Percentiles rank a stretch among this genome's conserved stretches.
phyloP scores from a whole-genome alignment of 352 stramenopile genomes.

The Pythium scleroteichum region DNA sequence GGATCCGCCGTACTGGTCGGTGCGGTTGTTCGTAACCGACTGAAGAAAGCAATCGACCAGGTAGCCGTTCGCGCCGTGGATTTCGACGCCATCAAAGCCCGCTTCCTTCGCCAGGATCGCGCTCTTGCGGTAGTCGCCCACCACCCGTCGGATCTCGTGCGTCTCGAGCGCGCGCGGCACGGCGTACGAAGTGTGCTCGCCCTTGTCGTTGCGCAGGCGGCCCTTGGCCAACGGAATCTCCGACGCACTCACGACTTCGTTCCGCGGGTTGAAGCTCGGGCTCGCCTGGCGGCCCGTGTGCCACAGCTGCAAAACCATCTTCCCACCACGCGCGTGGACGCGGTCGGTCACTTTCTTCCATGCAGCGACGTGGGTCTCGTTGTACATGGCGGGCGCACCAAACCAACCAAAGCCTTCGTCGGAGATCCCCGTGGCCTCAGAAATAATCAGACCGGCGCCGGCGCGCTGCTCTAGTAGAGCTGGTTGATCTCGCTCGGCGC shows the following conservation, averaged over 20 bases:
- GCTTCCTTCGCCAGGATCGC: conserved; percentile 45
- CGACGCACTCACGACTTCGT: conserved; percentile 37
- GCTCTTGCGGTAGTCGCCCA: conserved; percentile 61
- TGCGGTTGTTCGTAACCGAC: conserved; percentile 53
- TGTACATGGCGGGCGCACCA: conserved; percentile 29
- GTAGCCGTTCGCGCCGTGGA: conserved; percentile 87
- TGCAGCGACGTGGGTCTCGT: conserved; percentile 13
- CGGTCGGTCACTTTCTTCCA: not conserved
- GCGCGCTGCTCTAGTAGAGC: conserved; percentile 27
- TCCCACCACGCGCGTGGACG: not conserved
- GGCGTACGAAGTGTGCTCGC: conserved; percentile 27
- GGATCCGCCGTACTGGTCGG: conserved; percentile 68
- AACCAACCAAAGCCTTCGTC: conserved; percentile 20
- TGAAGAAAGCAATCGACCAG: conserved; percentile 85
- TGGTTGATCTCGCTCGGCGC: conserved; percentile 6
- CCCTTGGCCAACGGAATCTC: not conserved
- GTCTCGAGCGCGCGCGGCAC: conserved; percentile 46
- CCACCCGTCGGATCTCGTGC: conserved; percentile 56
- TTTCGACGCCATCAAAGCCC: conserved; percentile 33
- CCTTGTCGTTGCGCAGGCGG: conserved; percentile 1
- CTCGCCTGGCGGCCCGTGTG: conserved; percentile 58
- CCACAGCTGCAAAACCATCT: conserved; percentile 65
- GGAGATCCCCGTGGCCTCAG: conserved; percentile 19
- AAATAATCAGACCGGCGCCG: conserved; percentile 37
- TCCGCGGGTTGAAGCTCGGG: conserved; percentile 31